phyloP scores from a whole-genome alignment of 345 rosid species.

The Eucalyptus caleyi region DNA sequence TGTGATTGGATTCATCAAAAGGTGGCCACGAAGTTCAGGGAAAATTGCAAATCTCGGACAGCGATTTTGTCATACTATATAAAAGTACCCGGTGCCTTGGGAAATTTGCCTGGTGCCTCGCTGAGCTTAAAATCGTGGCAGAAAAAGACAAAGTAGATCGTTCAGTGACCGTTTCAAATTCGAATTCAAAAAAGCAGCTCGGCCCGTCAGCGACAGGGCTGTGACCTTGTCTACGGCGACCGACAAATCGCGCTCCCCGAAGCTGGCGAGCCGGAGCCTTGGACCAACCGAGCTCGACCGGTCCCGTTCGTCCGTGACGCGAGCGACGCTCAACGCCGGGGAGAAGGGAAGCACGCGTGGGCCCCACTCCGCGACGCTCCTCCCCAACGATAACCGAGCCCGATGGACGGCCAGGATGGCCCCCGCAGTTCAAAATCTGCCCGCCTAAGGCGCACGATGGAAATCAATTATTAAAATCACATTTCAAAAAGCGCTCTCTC shows the following conservation, averaged over 20 bases:
- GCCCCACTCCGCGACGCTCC: neutral
- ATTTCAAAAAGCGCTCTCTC: neutral
- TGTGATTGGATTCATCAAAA: neutral
- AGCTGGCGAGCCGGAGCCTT: neutral
- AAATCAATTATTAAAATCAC: neutral
- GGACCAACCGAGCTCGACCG: neutral
- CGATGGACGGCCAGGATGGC: neutral
- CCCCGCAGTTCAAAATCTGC: neutral
- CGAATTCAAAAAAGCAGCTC: constrained; percentile 5
- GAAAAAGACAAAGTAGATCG: neutral
- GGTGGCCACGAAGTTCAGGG: neutral
- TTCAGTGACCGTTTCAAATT: constrained; percentile 26
- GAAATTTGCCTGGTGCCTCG: neutral
- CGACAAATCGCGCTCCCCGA: no score
- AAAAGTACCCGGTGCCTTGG: neutral
- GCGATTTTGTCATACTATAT: neutral
- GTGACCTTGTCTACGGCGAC: neutral
- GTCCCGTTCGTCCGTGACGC: neutral
- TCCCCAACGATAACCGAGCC: neutral
- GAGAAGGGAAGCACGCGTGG: neutral
- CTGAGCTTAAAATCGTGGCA: neutral
- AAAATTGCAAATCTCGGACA: neutral
- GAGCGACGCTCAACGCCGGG: neutral
- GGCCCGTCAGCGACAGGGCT: neutral
- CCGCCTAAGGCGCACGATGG: neutral